Evolutionary conservation across 805 yeast species (phyloP).

Genomic region (Groenewaldozyma salmanticensis): DNA sequence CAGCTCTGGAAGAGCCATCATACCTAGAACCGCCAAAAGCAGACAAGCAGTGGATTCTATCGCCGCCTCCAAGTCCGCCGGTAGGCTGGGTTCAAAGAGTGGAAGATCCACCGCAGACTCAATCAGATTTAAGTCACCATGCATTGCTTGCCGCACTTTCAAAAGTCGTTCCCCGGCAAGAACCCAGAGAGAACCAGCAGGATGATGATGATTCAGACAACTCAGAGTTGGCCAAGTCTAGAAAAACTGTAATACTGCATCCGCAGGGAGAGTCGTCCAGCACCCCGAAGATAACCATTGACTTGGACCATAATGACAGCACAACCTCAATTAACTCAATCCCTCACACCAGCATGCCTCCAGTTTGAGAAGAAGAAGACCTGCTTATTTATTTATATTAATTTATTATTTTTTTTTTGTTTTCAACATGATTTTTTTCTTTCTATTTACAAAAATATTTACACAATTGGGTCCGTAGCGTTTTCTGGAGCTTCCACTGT

Average conservation of each 20-base stretch:
- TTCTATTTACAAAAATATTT: constrained; percentile 5
- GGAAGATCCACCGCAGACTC: constrained; percentile 19
- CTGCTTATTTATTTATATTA: no score
- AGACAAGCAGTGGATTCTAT: constrained; percentile 20
- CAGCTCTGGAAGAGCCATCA: constrained; percentile 1
- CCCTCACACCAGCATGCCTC: no score
- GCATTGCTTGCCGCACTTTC: constrained; percentile 4
- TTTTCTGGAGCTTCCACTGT: constrained; percentile 10
- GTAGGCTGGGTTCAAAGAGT: constrained; percentile 18
- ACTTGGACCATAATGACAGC: no score
- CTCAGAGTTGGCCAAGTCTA: background rate
- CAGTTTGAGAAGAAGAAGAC: no score
- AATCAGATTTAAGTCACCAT: constrained; percentile 11
- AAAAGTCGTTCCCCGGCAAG: no score
- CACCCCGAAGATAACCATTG: no score
- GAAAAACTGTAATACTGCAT: no score
- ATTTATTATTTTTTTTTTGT: background rate
- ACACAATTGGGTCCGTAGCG: background rate
- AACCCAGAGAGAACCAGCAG: no score
- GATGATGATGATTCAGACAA: background rate
- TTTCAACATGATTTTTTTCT: background rate
- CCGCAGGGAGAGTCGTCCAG: no score
- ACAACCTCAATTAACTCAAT: no score
- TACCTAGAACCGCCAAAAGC: constrained; percentile 19
- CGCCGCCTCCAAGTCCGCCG: constrained; percentile 24